phyloP scores from a whole-genome alignment of 192 early-diverging fungal genomes.

The Rhizoclosmatium globosum region DNA sequence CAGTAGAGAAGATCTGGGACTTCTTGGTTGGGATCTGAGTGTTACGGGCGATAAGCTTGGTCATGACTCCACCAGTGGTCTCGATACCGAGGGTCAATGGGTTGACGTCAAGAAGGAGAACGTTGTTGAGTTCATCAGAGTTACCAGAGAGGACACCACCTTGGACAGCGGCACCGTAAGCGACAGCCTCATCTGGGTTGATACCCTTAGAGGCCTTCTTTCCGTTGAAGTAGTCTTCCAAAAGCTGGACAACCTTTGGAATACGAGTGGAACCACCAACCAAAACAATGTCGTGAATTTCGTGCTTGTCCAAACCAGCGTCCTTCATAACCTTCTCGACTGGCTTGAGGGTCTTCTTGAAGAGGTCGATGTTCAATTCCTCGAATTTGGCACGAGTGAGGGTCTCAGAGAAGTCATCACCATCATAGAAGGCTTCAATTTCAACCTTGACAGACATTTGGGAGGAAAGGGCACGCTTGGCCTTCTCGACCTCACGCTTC shows the following conservation, averaged over 20 bases:
- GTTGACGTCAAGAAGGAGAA: slow-evolving; percentile 93
- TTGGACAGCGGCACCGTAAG: slow-evolving; percentile 97
- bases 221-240: slow-evolving; percentile 95
- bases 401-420: slow-evolving; percentile 90
- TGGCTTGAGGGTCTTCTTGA: slow-evolving; percentile 92
- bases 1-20: slow-evolving; percentile 98
- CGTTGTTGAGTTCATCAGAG: slow-evolving; percentile 58
- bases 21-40: slow-evolving; percentile 96
- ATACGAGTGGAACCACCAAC: slow-evolving; percentile 99
- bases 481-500: slow-evolving; percentile 94
- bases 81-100: slow-evolving; percentile 98
- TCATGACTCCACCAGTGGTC: slow-evolving; percentile 97
- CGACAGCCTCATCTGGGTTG: slow-evolving; percentile 99
- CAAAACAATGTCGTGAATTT: slow-evolving; percentile 95
- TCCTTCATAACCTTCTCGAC: slow-evolving; percentile 95
- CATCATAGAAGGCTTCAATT: slow-evolving; percentile 90
- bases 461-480: slow-evolving; percentile 95
- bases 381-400: slow-evolving; percentile 97
- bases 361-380: slow-evolving; percentile 91
- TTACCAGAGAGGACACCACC: slow-evolving; percentile 81
- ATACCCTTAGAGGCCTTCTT: slow-evolving; percentile 97
- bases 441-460: slow-evolving; percentile 92
- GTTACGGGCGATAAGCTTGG: slow-evolving; percentile 94
- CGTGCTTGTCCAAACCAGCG: slow-evolving; percentile 80
- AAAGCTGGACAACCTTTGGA: slow-evolving; percentile 92